Evolutionary conservation across 1,284 basidiomycete genomes (phyloP).

Genomic region (Leccinum pallidistipes): DNA sequence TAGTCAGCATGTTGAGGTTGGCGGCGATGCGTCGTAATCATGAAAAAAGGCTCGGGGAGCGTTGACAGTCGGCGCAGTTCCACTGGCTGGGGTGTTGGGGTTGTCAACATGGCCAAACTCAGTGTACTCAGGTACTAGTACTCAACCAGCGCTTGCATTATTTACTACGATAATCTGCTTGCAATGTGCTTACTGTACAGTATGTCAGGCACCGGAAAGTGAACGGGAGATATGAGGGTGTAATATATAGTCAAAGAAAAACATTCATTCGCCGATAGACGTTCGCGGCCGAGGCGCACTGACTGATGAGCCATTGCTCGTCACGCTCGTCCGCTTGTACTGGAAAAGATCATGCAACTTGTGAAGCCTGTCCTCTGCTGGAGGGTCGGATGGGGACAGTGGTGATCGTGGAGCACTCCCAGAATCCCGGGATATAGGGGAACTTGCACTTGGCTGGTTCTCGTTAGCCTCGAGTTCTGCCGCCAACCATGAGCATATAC

Average conservation of each 20-base stretch:
- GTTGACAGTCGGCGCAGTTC: background rate
- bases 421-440: conserved; percentile 28
- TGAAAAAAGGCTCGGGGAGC: conserved; percentile 9
- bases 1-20: conserved; percentile 21
- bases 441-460: conserved; percentile 29
- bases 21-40: conserved; percentile 20
- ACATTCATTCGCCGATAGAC: conserved; percentile 22
- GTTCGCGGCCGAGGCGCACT: conserved; percentile 17
- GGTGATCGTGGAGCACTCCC: conserved; percentile 31
- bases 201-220: conserved; percentile 29
- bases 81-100: background rate
- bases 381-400: conserved; percentile 30
- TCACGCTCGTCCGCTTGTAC: conserved; percentile 66
- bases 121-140: conserved; percentile 20
- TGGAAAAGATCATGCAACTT: conserved; percentile 79
- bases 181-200: conserved; percentile 30
- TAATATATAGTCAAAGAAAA: conserved; percentile 22
- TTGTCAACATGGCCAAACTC: conserved; percentile 34
- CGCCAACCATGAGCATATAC: conserved; percentile 16
- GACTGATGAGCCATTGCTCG: conserved; percentile 59
- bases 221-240: conserved; percentile 18
- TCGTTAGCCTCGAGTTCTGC: conserved; percentile 68
- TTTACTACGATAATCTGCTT: conserved; percentile 24
- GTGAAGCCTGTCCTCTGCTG: conserved; percentile 64
- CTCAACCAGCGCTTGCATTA: conserved; percentile 9